phyloP scores from a whole-genome alignment of 805 yeast genomes.

The Metschnikowia continentalis region DNA sequence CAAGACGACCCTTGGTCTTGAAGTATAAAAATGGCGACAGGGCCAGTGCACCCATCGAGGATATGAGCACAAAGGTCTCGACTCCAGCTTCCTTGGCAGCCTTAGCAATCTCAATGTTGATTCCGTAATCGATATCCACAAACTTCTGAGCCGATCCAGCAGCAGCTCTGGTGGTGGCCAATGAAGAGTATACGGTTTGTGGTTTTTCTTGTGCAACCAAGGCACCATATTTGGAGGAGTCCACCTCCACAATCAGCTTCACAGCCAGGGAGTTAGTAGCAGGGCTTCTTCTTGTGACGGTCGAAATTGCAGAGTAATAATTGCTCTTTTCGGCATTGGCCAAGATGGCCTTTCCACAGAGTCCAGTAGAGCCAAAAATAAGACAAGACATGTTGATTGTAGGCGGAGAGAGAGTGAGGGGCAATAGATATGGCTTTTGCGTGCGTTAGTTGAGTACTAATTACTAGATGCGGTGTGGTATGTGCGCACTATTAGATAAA shows the following conservation, averaged over 20 bases:
- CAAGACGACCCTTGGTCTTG: constrained; percentile 71
- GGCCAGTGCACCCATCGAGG: constrained; percentile 60
- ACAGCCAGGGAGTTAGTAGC: constrained; percentile 28
- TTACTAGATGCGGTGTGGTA: neutral
- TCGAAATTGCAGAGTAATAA: constrained; percentile 36
- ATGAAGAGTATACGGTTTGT: constrained; percentile 10
- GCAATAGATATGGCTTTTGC: neutral
- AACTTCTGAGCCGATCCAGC: constrained; percentile 71
- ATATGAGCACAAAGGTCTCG: constrained; percentile 62
- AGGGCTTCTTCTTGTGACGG: constrained; percentile 51
- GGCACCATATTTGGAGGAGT: constrained; percentile 49
- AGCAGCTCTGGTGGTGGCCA: constrained; percentile 18
- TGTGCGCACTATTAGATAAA: neutral
- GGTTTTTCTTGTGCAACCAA: constrained; percentile 12
- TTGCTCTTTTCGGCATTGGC: constrained; percentile 37
- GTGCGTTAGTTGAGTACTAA: neutral
- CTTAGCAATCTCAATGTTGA: constrained; percentile 63
- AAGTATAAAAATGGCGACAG: constrained; percentile 58
- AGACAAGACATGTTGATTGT: constrained; percentile 13
- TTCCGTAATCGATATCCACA: constrained; percentile 67
- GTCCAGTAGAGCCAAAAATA: constrained; percentile 71
- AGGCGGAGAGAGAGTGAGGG: neutral
- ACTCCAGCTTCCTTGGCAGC: constrained; percentile 71
- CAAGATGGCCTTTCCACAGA: constrained; percentile 61
- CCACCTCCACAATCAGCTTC: constrained; percentile 39